Base-by-base conservation (phyloP, 2,329 filamentous ascomycete species). In the Fusarium ramigenum region DNA sequence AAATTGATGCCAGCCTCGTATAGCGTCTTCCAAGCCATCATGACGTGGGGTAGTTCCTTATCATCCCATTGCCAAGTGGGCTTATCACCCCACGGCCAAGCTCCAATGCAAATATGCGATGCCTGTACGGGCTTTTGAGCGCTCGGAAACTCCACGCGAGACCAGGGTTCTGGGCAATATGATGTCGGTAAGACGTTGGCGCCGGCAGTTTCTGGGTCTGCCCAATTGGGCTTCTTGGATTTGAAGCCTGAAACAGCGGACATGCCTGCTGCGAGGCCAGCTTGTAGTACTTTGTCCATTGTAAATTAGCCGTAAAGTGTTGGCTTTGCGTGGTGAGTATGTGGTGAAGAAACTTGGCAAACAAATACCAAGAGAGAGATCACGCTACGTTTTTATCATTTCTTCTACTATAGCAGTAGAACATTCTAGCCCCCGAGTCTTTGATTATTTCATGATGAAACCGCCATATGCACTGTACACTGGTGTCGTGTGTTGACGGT, bases 51-150 rank as follows among this genome's bases (percentile, higher is more conserved):
- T 7, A 69, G 25, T 30, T 70, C 28, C 7, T 44, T 49, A 2
- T 60, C 46, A 4, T 69, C 47, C 40, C 54, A 70, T 3, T 70
- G 25, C 65, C 67, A 69, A 0, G 65, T 70, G 7, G 30, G 12
- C 23, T 70, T 70, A 4, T 70, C 67, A 0, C 67, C 67, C 67
- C 65, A 70, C 0, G 67, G 8, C 65, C 60, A 70, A 2, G 65
- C 37, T 0, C 67, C 60, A 1, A 69, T 42, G 1, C 47, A 32
- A 3, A 70, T 52, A 3, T 25, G 19, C 1, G 67, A 70, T 0
- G 65, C 53, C 4, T 39, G 32, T 0, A 70, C 47, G 0, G 53
- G 39, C 0, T 23, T 37, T 28, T 44, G 50, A 1, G 67, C 16
- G 7, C 53, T 50, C 1, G 42, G 65, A 16, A 70, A 64, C 4